Percentiles rank a stretch among this genome's conserved stretches.
These are phyloP conservation scores for Cystobasidium ongulense DNA, from an alignment of 768 basidiomycete species.

Conservation along the genomic window DNA sequence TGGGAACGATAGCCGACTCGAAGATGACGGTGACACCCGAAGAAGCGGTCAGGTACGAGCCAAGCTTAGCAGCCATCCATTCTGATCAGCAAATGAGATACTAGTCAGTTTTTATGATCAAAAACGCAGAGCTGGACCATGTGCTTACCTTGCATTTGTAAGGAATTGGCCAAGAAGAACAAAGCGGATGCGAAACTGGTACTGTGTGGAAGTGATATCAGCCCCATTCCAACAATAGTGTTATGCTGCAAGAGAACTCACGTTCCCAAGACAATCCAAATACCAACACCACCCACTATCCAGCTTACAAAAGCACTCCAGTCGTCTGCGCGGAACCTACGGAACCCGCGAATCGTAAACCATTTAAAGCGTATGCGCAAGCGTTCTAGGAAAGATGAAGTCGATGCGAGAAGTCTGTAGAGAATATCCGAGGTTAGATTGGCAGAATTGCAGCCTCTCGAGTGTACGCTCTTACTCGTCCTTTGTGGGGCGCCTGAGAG, in stretches of 20 bases:
- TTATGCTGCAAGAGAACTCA: slow-evolving; percentile 47
- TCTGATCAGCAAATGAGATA: slow-evolving; percentile 48
- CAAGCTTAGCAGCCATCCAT: slow-evolving; percentile 75
- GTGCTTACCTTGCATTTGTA: slow-evolving; percentile 66
- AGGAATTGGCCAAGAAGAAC: slow-evolving; percentile 78
- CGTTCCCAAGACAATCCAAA: slow-evolving; percentile 95
- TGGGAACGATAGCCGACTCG: slow-evolving; percentile 94
- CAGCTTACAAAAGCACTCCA: slow-evolving; percentile 92
- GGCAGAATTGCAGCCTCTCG: neutral
- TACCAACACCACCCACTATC: slow-evolving; percentile 88
- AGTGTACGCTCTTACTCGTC: slow-evolving; percentile 17
- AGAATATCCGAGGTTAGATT: neutral
- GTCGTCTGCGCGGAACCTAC: slow-evolving; percentile 91
- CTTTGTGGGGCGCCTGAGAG: slow-evolving; percentile 25
- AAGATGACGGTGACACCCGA: slow-evolving; percentile 92
- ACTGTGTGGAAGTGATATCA: slow-evolving; percentile 43
- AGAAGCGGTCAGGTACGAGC: slow-evolving; percentile 83
- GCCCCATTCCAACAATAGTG: neutral
- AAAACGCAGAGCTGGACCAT: too few species aligned
- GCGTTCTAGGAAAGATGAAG: slow-evolving; percentile 84
- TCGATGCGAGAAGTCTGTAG: slow-evolving; percentile 60
- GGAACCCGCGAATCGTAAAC: slow-evolving; percentile 90
- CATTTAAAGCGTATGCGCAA: slow-evolving; percentile 87
- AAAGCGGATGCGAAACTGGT: slow-evolving; percentile 94
- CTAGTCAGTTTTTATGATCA: too few species aligned